These are phyloP conservation scores for Fragilariopsis cylindrus DNA, from an alignment of 108 stramenopile species.

Conservation along the genomic window DNA sequence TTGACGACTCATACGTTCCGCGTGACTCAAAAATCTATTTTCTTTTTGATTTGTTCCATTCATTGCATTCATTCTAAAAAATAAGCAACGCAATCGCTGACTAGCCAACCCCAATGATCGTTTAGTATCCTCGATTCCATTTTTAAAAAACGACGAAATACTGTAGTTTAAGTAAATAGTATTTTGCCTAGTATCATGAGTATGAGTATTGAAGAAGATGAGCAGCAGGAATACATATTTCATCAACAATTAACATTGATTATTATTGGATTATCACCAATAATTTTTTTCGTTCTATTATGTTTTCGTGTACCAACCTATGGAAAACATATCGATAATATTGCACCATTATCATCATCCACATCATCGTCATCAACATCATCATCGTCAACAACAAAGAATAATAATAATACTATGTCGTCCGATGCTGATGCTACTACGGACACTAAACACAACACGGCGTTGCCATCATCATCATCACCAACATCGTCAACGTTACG, in stretches of 20 bases:
- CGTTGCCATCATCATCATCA: not conserved
- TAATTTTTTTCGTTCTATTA: conserved; percentile 8
- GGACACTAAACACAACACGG: not conserved
- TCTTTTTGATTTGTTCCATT: too few species aligned
- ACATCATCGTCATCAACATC: not conserved
- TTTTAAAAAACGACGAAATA: too few species aligned
- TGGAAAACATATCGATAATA: conserved; percentile 26
- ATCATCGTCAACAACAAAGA: not conserved
- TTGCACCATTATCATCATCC: not conserved
- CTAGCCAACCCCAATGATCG: too few species aligned
- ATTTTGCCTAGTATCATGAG: too few species aligned
- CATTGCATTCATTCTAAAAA: too few species aligned
- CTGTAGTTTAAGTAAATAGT: too few species aligned
- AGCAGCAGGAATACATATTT: not conserved
- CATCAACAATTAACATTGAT: not conserved
- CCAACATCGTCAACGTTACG: not conserved
- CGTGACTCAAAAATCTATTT: too few species aligned
- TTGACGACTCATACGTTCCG: too few species aligned
- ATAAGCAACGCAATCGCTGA: too few species aligned
- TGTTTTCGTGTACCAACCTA: conserved; percentile 21
- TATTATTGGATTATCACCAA: conserved; percentile 10
- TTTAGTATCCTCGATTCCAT: too few species aligned
- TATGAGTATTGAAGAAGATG: too few species aligned
- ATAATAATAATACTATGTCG: not conserved
- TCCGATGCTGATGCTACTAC: too few species aligned